Conservation (phyloP, 495 filamentous ascomycete genomes). For the Cairneyella variabilis region DNA sequence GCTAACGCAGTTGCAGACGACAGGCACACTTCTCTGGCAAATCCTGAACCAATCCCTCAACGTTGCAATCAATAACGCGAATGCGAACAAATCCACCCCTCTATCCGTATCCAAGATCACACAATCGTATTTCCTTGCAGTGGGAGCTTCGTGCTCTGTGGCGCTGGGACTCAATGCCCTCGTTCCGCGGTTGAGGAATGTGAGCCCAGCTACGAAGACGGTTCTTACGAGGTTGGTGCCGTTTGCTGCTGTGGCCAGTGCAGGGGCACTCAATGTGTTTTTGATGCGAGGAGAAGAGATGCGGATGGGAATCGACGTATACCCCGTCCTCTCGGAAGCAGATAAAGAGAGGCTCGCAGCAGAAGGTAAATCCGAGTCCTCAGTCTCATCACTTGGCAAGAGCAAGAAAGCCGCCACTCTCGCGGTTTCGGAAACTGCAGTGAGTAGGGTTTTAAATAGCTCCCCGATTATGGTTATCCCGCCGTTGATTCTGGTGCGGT, state of each 20-base stretch:
- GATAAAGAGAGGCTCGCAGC: conserved; percentile 50
- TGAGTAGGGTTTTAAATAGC: conserved; percentile 84
- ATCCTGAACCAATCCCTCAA: conserved; percentile 96
- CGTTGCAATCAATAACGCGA: conserved; percentile 93
- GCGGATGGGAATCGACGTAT: conserved; percentile 90
- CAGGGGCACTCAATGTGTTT: conserved; percentile 90
- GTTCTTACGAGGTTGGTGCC: conserved; percentile 82
- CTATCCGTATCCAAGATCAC: conserved; percentile 73
- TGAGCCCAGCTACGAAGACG: conserved; percentile 67
- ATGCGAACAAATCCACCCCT: conserved; percentile 93
- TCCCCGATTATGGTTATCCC: conserved; percentile 97
- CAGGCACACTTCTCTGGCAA: conserved; percentile 91
- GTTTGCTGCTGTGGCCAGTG: conserved; percentile 89
- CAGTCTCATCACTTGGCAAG: conserved; percentile 71
- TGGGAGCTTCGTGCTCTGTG: conserved; percentile 87
- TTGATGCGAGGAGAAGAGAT: conserved; percentile 98
- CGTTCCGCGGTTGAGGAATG: conserved; percentile 75
- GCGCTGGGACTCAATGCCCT: conserved; percentile 87
- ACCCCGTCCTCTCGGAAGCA: conserved; percentile 60
- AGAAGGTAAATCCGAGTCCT: conserved; percentile 50
- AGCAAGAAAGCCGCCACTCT: conserved; percentile 80
- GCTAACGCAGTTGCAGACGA: conserved; percentile 50
- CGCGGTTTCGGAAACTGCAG: conserved; percentile 87
- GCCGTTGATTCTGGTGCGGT: conserved; percentile 72
- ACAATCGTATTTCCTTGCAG: conserved; percentile 88